A percentile compares a stretch with the other conserved stretches of the same genome.
Evolutionary conservation across 108 stramenopile genomes (phyloP).

Genomic region (Epithemia pelagica): DNA sequence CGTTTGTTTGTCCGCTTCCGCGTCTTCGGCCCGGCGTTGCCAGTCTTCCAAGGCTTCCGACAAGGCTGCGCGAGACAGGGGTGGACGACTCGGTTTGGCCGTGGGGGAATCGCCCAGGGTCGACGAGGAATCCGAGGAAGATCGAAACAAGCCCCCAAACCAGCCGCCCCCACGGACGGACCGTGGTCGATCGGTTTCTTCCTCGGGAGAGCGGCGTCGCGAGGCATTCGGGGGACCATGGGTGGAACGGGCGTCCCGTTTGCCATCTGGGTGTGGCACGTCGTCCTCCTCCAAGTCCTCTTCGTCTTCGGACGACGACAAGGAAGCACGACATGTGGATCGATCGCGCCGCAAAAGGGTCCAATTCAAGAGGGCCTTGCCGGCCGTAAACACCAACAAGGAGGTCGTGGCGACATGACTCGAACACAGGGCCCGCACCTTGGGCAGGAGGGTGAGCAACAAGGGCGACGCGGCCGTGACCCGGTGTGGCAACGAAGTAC

Average conservation of each 20-base stretch:
- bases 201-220: neutral
- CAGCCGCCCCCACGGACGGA: neutral
- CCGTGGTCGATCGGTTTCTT: neutral
- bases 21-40: neutral
- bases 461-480: neutral
- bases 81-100: neutral
- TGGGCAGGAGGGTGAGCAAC: neutral
- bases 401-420: neutral
- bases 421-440: neutral
- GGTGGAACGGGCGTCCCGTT: neutral
- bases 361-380: neutral
- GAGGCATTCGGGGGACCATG: neutral
- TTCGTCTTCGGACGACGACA: neutral
- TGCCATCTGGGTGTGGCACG: neutral
- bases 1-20: neutral
- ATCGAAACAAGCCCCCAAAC: neutral
- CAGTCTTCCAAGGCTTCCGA: slow-evolving; percentile 8
- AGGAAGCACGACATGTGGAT: neutral
- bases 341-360: neutral
- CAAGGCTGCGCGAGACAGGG: neutral
- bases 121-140: neutral
- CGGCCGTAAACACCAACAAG: neutral
- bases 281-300: neutral
- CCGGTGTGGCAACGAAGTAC: too few species aligned
- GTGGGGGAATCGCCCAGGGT: too few species aligned